Evolutionary conservation across 306 rosid species (phyloP), one percentile per base, ranked within the genome.

Genomic region (Vicia villosa): DNA sequence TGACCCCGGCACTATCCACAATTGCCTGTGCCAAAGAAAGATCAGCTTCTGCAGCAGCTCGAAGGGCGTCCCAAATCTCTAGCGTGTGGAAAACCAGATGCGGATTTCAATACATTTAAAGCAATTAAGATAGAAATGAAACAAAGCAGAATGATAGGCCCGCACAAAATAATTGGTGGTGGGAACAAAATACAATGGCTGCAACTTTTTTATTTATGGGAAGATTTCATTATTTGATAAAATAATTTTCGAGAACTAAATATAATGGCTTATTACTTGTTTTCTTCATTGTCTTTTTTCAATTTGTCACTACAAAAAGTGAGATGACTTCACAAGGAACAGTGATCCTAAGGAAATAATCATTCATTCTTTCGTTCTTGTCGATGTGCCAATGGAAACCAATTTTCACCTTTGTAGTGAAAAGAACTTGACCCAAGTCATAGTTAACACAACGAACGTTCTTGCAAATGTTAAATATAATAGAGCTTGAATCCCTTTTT

Each of bases 1-100:
- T 95, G 71, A 95, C 95, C 47, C 99, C 99, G 13, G 96, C 99
- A 75, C 97, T 87, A 72, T 95, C 97, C 46, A 95, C 87, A 65
- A 95, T 95, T 22, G 92, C 96, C 77, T 95, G 99, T 42, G 97
- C 95, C 59, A 95, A 90, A 65, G 82, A 67, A 58, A 84, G 64
- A 57, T 94, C 99, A 73, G 96, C 99, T 79, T 95, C 99, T 6
- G 96, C 97, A 64, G 97, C 99, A 72, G 99, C 99, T 73, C 89
- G 80, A 72, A 95, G 97, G 47, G 99, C 99, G 66, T 95, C 99
- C 99, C 99, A 95, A 77, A 95, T 95, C 87, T 95, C 99, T 95
- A 72, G 58, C 32, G 66, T 69, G 71, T 70, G 63, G 57, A 61
- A 80, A 84, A 79, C 13, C 41, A 64, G 55, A 71, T 12, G 26